These are phyloP conservation scores for Penicillium bialowiezense DNA, from an alignment of 495 filamentous ascomycete species.

Conservation along the genomic window DNA sequence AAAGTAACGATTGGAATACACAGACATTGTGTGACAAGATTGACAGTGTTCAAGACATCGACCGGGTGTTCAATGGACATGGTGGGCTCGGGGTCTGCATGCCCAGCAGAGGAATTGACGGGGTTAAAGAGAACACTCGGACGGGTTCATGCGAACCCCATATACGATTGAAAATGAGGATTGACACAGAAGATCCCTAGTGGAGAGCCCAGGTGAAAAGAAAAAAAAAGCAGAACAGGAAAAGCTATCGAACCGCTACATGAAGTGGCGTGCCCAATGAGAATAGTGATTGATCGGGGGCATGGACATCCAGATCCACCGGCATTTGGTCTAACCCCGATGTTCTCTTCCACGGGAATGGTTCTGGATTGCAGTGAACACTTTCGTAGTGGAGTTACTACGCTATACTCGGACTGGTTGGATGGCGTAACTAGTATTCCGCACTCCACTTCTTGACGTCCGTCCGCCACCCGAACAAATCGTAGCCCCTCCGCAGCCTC, in stretches of 20 bases:
- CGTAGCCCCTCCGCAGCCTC: background rate
- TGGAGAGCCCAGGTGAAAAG: background rate
- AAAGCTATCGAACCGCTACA: conserved; percentile 3
- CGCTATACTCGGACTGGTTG: background rate
- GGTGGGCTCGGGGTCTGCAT: conserved; percentile 8
- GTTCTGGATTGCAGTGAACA: background rate
- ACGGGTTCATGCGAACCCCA: background rate
- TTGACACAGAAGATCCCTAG: background rate
- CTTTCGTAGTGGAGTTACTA: conserved; percentile 1
- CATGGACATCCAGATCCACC: background rate
- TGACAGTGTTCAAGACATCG: conserved; percentile 38
- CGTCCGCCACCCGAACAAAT: background rate
- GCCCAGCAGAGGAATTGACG: too few relatives aligned
- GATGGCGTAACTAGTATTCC: too few relatives aligned
- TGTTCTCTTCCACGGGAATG: background rate
- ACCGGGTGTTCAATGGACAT: conserved; percentile 28
- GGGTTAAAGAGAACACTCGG: conserved; percentile 2
- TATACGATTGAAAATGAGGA: conserved; percentile 6
- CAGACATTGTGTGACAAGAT: conserved; percentile 42
- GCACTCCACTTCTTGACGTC: conserved; percentile 1
- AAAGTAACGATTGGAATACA: conserved; percentile 41
- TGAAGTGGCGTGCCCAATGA: background rate
- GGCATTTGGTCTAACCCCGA: background rate
- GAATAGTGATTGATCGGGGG: conserved; percentile 3
- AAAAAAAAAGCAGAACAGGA: background rate